Evolutionary conservation across 345 rosid species (phyloP).

Genomic region (Eucalyptus coolabah): DNA sequence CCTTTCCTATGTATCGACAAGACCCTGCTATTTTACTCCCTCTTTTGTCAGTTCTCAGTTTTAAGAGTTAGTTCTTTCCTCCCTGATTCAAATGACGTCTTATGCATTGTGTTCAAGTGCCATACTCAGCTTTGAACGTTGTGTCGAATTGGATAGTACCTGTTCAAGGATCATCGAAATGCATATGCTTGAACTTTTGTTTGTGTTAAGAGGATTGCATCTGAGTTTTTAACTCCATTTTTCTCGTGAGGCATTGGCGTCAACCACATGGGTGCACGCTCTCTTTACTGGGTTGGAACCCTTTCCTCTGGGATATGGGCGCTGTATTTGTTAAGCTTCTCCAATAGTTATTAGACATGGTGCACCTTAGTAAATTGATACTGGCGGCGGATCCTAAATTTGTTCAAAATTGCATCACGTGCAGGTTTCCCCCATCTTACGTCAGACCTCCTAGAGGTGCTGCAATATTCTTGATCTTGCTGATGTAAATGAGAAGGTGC

Average conservation of each 20-base stretch:
- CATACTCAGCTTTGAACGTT: background rate
- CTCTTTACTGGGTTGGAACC: background rate
- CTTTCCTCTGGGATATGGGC: background rate
- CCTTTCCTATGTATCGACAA: background rate
- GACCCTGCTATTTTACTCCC: background rate
- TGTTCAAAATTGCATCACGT: background rate
- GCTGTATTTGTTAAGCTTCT: background rate
- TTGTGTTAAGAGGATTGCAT: background rate
- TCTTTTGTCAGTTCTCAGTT: background rate
- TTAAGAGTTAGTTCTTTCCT: background rate
- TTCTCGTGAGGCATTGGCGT: background rate
- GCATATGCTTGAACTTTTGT: background rate
- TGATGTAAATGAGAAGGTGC: background rate
- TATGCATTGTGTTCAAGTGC: background rate
- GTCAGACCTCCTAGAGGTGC: conserved; percentile 47
- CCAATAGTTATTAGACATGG: background rate
- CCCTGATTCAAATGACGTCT: background rate
- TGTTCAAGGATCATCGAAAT: background rate
- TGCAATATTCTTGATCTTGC: conserved; percentile 38
- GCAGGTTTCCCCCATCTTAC: conserved; percentile 62
- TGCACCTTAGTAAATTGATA: background rate
- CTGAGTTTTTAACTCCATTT: background rate
- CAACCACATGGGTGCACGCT: background rate
- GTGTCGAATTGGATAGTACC: background rate
- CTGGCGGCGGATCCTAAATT: background rate